These are phyloP conservation scores for Malus hybrid DNA, from an alignment of 331 rosid species.

Conservation along the genomic window DNA sequence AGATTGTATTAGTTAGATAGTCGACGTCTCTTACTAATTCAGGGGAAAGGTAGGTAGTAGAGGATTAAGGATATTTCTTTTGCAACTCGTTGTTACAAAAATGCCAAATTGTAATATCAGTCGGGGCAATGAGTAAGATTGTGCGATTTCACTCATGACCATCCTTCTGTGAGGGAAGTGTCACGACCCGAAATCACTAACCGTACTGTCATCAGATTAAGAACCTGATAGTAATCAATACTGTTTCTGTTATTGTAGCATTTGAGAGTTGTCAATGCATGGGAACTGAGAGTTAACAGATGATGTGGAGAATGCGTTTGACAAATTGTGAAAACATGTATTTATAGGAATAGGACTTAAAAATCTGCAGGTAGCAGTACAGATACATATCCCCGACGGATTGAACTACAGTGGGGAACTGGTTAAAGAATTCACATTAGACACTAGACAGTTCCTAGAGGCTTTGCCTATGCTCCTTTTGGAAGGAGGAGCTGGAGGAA, in stretches of 20 bases:
- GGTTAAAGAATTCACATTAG: slow-evolving; percentile 17
- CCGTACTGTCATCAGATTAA: background rate
- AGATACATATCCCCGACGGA: slow-evolving; percentile 26
- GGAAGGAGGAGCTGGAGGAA: background rate
- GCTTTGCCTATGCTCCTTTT: background rate
- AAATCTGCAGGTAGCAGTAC: slow-evolving; percentile 15
- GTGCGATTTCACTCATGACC: background rate
- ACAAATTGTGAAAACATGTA: background rate
- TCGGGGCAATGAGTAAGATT: background rate
- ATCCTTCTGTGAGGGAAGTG: background rate
- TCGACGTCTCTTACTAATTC: background rate
- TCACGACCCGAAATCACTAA: background rate
- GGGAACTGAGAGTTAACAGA: background rate
- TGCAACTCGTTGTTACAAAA: background rate
- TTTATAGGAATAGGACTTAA: slow-evolving; percentile 3
- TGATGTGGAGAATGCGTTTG: background rate
- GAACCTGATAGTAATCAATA: background rate
- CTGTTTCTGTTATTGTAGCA: background rate
- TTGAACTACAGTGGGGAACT: slow-evolving; percentile 23
- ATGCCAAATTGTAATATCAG: background rate
- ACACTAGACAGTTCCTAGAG: slow-evolving; percentile 12
- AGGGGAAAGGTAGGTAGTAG: background rate
- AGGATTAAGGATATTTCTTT: background rate
- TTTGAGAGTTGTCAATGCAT: background rate
- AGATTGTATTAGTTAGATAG: background rate